A percentile compares a stretch with the other conserved stretches of the same genome.
These are phyloP conservation scores for Phaseolus lunatus DNA, from an alignment of 306 rosid species.

Conservation along the genomic window DNA sequence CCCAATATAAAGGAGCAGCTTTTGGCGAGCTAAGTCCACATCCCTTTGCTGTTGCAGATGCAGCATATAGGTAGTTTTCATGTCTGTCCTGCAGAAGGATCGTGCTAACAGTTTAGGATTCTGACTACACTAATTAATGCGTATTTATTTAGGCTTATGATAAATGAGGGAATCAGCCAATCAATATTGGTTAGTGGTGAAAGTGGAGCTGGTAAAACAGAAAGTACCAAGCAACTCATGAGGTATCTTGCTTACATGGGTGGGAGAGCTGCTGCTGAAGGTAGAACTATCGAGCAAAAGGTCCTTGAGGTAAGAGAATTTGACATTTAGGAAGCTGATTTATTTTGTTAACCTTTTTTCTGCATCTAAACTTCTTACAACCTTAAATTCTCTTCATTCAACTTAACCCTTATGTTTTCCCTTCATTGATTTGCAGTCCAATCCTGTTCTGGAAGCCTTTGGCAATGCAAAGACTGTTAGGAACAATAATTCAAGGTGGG, in stretches of 20 bases:
- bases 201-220: slow-evolving; percentile 96
- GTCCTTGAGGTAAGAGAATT: slow-evolving; percentile 71
- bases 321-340: slow-evolving; percentile 24
- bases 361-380: slow-evolving; percentile 14
- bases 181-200: slow-evolving; percentile 93
- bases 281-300: slow-evolving; percentile 88
- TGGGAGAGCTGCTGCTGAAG: slow-evolving; percentile 81
- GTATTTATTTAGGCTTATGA: slow-evolving; percentile 72
- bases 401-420: not conserved
- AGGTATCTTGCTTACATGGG: slow-evolving; percentile 95
- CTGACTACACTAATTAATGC: slow-evolving; percentile 19
- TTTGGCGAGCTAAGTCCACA: slow-evolving; percentile 92
- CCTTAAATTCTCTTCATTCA: not conserved
- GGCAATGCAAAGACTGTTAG: slow-evolving; percentile 92
- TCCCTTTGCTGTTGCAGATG: slow-evolving; percentile 93
- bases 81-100: slow-evolving; percentile 27
- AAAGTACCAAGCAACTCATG: slow-evolving; percentile 90
- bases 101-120: slow-evolving; percentile 22
- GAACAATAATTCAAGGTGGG: slow-evolving; percentile 87
- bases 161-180: slow-evolving; percentile 80
- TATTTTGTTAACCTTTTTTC: not conserved
- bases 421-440: slow-evolving; percentile 65
- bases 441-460: slow-evolving; percentile 94
- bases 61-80: slow-evolving; percentile 73
- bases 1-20: slow-evolving; percentile 86